A percentile compares a stretch with the other conserved stretches of the same genome.
Conservation (phyloP, 805 yeast species). For the Lachancea sp. region DNA sequence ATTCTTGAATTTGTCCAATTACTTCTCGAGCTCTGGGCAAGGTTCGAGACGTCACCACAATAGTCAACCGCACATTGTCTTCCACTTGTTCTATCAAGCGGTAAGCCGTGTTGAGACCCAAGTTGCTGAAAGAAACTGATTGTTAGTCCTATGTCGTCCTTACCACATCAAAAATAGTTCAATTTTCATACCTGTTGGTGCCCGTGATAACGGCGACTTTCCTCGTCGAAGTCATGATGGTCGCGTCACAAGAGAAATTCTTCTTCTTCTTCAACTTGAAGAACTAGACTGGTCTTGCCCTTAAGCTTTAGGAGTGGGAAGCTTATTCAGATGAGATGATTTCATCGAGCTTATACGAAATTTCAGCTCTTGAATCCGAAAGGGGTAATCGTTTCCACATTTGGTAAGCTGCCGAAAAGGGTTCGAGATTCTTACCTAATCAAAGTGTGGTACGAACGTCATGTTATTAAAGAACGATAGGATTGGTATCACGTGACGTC, state of each 20-base stretch:
- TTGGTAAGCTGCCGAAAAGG: background rate
- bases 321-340: background rate
- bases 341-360: background rate
- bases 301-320: background rate
- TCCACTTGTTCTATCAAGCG: conserved; percentile 62
- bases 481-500: conserved; percentile 10
- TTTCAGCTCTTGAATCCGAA: background rate
- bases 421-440: conserved; percentile 1
- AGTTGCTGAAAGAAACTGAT: conserved; percentile 41
- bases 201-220: conserved; percentile 43
- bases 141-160: background rate
- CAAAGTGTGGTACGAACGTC: too few species aligned
- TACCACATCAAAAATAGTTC: background rate
- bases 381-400: background rate
- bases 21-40: conserved; percentile 77
- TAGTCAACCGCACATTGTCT: conserved; percentile 51
- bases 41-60: conserved; percentile 85
- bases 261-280: too few species aligned
- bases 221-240: conserved; percentile 13
- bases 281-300: background rate
- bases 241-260: too few species aligned
- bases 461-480: background rate
- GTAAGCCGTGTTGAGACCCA: conserved; percentile 82
- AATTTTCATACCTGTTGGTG: conserved; percentile 32
- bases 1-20: conserved; percentile 49